Conservation (phyloP, 2,329 filamentous ascomycete species). For the Nothophoma quercina region DNA sequence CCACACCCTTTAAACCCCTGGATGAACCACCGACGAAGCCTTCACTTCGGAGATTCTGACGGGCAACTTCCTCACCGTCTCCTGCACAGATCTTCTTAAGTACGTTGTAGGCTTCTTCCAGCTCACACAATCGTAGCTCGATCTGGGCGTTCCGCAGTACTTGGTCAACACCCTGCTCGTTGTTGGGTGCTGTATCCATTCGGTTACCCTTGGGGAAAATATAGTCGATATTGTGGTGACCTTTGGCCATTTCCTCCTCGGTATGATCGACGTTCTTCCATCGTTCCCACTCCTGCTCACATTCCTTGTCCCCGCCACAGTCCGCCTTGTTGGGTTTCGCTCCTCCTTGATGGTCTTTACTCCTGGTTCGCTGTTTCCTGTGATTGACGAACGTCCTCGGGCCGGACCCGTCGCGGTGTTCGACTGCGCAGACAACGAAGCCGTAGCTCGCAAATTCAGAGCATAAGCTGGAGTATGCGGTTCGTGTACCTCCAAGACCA, state of each 20-base stretch:
- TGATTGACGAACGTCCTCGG: constrained; percentile 69
- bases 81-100: constrained; percentile 65
- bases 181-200: constrained; percentile 59
- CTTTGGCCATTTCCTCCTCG: constrained; percentile 47
- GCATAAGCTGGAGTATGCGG: constrained; percentile 68
- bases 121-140: constrained; percentile 68
- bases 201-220: constrained; percentile 66
- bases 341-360: constrained; percentile 29
- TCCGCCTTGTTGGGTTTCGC: constrained; percentile 9
- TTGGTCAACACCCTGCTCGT: constrained; percentile 66
- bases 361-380: constrained; percentile 42
- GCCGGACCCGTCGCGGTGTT: constrained; percentile 71
- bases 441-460: constrained; percentile 72
- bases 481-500: constrained; percentile 69
- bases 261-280: constrained; percentile 48
- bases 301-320: constrained; percentile 14
- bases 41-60: constrained; percentile 63
- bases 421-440: constrained; percentile 69
- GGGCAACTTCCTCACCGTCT: constrained; percentile 59
- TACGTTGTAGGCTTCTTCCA: constrained; percentile 68
- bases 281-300: constrained; percentile 32
- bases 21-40: constrained; percentile 68
- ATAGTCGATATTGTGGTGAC: constrained; percentile 65
- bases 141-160: constrained; percentile 69
- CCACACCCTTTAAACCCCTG: constrained; percentile 62